phyloP scores from a whole-genome alignment of 345 rosid species.

The Hevea brasiliensis region DNA sequence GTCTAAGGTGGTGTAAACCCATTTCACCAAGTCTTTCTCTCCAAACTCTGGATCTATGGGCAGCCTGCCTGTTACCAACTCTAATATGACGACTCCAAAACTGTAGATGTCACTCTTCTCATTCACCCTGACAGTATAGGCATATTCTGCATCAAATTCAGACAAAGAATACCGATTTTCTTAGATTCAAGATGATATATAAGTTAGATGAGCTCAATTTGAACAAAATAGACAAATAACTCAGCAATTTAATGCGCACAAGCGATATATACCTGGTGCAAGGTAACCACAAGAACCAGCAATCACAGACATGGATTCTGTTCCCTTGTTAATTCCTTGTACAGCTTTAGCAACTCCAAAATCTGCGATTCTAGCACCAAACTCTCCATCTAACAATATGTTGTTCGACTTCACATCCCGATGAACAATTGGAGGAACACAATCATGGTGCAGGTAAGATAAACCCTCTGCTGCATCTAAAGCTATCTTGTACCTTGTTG shows the following conservation, averaged over 20 bases:
- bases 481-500: conserved; percentile 63
- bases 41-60: conserved; percentile 74
- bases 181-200: not conserved
- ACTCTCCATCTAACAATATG: conserved; percentile 69
- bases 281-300: conserved; percentile 93
- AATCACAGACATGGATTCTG: conserved; percentile 75
- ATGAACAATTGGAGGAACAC: conserved; percentile 88
- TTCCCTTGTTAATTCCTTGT: conserved; percentile 41
- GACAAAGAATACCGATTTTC: not conserved
- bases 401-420: conserved; percentile 92
- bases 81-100: conserved; percentile 84
- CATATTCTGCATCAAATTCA: conserved; percentile 58
- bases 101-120: conserved; percentile 96
- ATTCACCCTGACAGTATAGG: conserved; percentile 79
- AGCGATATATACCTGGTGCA: conserved; percentile 71
- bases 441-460: conserved; percentile 89
- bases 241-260: not conserved
- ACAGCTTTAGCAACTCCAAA: conserved; percentile 89
- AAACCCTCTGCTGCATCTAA: conserved; percentile 86
- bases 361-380: conserved; percentile 78
- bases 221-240: too few relatives aligned
- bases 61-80: conserved; percentile 68
- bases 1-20: conserved; percentile 62
- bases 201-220: too few relatives aligned
- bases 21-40: conserved; percentile 74